phyloP scores from a whole-genome alignment of 768 basidiomycete species.

The Pleurotus ostreatus region DNA sequence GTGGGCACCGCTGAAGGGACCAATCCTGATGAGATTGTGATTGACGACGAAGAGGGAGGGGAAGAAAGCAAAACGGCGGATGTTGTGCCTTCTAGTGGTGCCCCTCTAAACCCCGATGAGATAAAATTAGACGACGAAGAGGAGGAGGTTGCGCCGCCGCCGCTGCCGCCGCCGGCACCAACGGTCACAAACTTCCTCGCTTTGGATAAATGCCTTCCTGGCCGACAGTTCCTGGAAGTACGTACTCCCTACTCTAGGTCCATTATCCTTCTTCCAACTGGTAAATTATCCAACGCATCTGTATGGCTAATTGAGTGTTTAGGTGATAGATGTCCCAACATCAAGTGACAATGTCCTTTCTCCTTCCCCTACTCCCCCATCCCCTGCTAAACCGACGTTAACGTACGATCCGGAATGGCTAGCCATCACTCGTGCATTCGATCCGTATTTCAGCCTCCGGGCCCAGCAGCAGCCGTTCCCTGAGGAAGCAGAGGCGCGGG shows the following conservation, averaged over 20 bases:
- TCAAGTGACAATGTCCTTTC: slow-evolving; percentile 3
- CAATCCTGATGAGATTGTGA: slow-evolving; percentile 50
- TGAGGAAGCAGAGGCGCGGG: slow-evolving; percentile 42
- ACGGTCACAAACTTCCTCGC: slow-evolving; percentile 77
- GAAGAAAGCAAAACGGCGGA: slow-evolving; percentile 2
- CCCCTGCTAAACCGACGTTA: slow-evolving; percentile 31
- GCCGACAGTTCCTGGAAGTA: slow-evolving; percentile 80
- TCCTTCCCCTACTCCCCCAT: slow-evolving; percentile 1
- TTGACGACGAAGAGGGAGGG: slow-evolving; percentile 30
- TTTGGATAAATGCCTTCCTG: slow-evolving; percentile 83
- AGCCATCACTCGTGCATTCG: slow-evolving; percentile 84
- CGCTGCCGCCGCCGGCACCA: slow-evolving; percentile 17
- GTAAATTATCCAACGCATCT: too few relatives aligned
- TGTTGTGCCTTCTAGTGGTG: background rate
- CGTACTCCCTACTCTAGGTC: slow-evolving; percentile 2
- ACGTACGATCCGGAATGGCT: slow-evolving; percentile 91
- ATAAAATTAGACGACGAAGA: slow-evolving; percentile 46
- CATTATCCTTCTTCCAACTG: background rate
- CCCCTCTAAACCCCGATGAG: slow-evolving; percentile 43
- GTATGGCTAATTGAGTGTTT: background rate
- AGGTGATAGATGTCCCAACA: slow-evolving; percentile 63
- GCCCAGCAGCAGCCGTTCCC: slow-evolving; percentile 57
- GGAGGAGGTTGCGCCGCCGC: slow-evolving; percentile 32
- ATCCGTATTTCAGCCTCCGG: slow-evolving; percentile 65
- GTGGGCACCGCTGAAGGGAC: slow-evolving; percentile 4